Evolutionary conservation across 2,329 filamentous ascomycete species (phyloP), one percentile per base, ranked within the genome.

Genomic region (Aureobasidium leucospermi): DNA sequence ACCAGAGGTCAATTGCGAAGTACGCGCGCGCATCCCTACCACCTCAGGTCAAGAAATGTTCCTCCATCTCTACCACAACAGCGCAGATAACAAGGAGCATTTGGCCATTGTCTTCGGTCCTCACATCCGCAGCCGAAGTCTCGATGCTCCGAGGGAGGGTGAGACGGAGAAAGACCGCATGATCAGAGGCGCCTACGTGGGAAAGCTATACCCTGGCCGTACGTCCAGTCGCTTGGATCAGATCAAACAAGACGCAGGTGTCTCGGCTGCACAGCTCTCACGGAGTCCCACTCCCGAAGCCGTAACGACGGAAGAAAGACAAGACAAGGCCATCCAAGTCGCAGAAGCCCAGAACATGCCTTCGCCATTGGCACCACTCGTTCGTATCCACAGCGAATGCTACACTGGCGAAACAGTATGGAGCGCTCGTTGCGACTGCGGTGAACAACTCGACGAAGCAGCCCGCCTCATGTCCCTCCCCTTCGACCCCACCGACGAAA

Each of bases 321-420:
- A 59, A 15, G 58, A 59, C 13, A 52, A 38, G 19, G 58, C 56
- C 9, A 19, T 39, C 19, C 16, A 53, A 16, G 47, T 51, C 2
- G 47, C 47, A 11, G 39, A 59, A 19, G 39, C 46, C 11, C 46
- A 52, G 10, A 41, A 32, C 13, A 43, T 52, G 46, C 58, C 58
- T 6, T 10, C 15, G 4, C 65, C 70, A 3, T 70, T 73, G 11
- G 74, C 87, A 1, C 90, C 94, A 0, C 78, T 99, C 41, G 93
- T 99, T 48, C 84, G 94, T 60, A 99, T 99, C 70, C 94, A 99
- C 73, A 96, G 90, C 3, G 94, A 99, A 74, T 99, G 94, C 76
- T 99, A 99, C 74, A 99, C 94, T 0, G 94, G 94, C 61, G 94
- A 99, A 78, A 99, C 94, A 0, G 94, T 95, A 1, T 97, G 94